A percentile compares a stretch with the other conserved stretches of the same genome.
These are phyloP conservation scores for Phytophthora agathidicida DNA, from an alignment of 352 stramenopile genomes.

Conservation along the genomic window DNA sequence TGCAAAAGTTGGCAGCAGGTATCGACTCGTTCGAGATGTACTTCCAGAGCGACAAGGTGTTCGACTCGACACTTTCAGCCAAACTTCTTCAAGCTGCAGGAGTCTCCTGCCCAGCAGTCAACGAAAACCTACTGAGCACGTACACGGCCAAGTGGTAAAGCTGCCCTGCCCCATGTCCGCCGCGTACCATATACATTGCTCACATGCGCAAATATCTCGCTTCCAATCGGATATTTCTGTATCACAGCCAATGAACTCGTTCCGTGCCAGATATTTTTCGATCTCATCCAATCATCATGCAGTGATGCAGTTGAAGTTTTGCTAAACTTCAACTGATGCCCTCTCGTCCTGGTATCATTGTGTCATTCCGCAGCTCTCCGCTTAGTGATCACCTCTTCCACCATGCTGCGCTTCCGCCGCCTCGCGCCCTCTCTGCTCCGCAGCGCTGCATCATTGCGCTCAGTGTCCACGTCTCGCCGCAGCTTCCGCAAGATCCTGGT, in stretches of 20 bases:
- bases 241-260: too few relatives aligned
- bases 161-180: too few relatives aligned
- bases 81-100: constrained; percentile 42
- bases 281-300: constrained; percentile 8
- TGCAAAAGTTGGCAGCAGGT: constrained; percentile 66
- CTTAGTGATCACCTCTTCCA: background rate
- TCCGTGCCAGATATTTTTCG: constrained; percentile 17
- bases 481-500: constrained; percentile 92
- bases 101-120: constrained; percentile 52
- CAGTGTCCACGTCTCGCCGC: constrained; percentile 35
- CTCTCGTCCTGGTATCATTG: too few relatives aligned
- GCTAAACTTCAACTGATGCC: too few relatives aligned
- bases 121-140: constrained; percentile 44
- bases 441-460: background rate
- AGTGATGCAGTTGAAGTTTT: constrained; percentile 28
- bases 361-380: constrained; percentile 18
- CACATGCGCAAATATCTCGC: too few relatives aligned
- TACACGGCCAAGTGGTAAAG: constrained; percentile 54
- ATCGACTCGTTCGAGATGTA: constrained; percentile 75
- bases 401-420: constrained; percentile 31
- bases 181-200: too few relatives aligned
- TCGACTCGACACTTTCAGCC: constrained; percentile 56
- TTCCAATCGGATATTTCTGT: too few relatives aligned
- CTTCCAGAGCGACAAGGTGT: constrained; percentile 66
- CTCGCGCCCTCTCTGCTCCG: constrained; percentile 5